A percentile compares a stretch with the other conserved stretches of the same genome.
phyloP scores from a whole-genome alignment of 2,329 filamentous ascomycete species.

The Mariannaea elegans region DNA sequence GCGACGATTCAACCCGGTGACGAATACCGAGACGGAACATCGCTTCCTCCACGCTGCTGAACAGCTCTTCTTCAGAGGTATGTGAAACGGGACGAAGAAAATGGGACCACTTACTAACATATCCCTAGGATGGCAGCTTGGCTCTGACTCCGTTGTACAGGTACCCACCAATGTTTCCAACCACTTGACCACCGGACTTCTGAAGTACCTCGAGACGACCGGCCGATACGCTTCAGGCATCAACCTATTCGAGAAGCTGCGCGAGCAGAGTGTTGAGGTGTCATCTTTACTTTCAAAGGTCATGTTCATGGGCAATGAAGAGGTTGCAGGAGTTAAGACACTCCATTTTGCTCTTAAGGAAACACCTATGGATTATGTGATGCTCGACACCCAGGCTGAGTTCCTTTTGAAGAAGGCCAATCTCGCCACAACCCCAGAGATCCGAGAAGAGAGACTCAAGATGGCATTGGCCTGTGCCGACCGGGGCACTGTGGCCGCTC shows the following conservation, averaged over 20 bases:
- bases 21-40: conserved; percentile 97
- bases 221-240: conserved; percentile 95
- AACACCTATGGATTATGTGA: conserved; percentile 95
- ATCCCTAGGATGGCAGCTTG: conserved; percentile 83
- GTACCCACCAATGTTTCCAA: conserved; percentile 97
- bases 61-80: conserved; percentile 92
- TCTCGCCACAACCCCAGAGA: conserved; percentile 60
- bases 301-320: conserved; percentile 93
- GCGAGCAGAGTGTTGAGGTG: conserved; percentile 89
- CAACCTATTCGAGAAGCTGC: conserved; percentile 96
- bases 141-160: conserved; percentile 96
- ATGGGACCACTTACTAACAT: conserved; percentile 25
- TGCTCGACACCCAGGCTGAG: conserved; percentile 92
- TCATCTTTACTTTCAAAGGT: conserved; percentile 92
- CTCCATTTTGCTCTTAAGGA: conserved; percentile 90
- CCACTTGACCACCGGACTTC: conserved; percentile 89
- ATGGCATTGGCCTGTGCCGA: conserved; percentile 94
- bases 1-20: conserved; percentile 95
- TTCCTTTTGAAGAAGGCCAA: conserved; percentile 88
- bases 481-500: conserved; percentile 91
- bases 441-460: conserved; percentile 74
- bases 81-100: conserved; percentile 22
- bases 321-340: conserved; percentile 91
- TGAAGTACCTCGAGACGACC: conserved; percentile 95
- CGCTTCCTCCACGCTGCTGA: conserved; percentile 95